Conservation (phyloP, 2,329 filamentous ascomycete species). For the Colletotrichum acutatum region DNA sequence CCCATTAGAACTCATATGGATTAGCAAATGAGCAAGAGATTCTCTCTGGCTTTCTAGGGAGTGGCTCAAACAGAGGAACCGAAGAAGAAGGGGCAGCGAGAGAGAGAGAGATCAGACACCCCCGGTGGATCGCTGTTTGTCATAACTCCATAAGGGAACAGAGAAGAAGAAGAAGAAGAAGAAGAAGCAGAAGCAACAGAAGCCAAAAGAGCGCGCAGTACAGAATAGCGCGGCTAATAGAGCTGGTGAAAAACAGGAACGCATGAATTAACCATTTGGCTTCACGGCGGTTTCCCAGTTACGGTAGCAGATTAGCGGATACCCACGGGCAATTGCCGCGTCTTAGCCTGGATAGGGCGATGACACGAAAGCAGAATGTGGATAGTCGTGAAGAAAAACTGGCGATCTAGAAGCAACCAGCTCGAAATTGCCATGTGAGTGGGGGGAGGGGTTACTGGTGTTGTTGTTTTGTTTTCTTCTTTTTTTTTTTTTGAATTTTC, state of each 20-base stretch:
- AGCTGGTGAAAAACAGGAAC: neutral
- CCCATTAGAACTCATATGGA: too few species aligned
- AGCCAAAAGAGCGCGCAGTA: neutral
- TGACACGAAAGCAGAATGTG: neutral
- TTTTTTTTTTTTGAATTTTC: neutral
- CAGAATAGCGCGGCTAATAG: neutral
- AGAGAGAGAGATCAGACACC: neutral
- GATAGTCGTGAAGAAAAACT: neutral
- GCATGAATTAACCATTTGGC: slow-evolving; percentile 20
- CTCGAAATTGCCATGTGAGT: slow-evolving; percentile 21
- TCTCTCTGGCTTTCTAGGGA: too few species aligned
- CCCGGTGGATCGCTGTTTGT: neutral
- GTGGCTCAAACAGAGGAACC: too few species aligned
- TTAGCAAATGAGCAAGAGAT: too few species aligned
- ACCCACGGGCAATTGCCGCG: slow-evolving; percentile 12
- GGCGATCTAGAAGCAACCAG: slow-evolving; percentile 22
- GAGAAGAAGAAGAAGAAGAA: neutral
- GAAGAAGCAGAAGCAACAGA: neutral
- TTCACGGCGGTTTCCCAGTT: slow-evolving; percentile 21
- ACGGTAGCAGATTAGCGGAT: neutral
- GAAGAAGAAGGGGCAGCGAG: neutral
- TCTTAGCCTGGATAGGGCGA: neutral
- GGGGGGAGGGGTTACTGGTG: neutral
- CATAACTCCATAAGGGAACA: neutral
- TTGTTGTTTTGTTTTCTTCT: neutral